These are phyloP conservation scores for Warburgia ugandensis DNA, from an alignment of 164 flowering plant species.

Conservation along the genomic window DNA sequence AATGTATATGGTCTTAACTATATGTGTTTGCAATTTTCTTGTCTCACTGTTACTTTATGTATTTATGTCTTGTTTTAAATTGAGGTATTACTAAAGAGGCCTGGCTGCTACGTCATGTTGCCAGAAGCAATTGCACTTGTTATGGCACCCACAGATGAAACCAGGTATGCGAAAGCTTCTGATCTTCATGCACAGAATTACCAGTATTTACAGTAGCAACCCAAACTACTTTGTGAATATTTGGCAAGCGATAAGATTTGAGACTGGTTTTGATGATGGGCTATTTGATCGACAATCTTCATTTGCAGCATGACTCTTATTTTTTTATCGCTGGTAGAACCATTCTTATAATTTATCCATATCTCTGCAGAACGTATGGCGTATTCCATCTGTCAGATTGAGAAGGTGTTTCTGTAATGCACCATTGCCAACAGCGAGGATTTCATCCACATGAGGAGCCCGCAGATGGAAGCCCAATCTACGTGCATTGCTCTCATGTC, in stretches of 20 bases:
- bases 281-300: neutral
- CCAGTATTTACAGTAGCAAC: no score
- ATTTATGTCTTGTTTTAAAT: no score
- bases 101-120: constrained; percentile 73
- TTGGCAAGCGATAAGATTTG: no score
- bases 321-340: neutral
- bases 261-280: neutral
- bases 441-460: constrained; percentile 99
- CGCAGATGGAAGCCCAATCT: constrained; percentile 71
- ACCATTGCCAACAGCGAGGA: constrained; percentile 82
- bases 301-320: neutral
- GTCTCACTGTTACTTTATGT: no score
- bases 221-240: no score
- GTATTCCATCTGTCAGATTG: constrained; percentile 97
- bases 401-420: constrained; percentile 66
- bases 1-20: no score
- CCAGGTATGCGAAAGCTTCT: constrained; percentile 29
- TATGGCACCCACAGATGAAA: constrained; percentile 86
- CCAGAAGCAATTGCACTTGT: constrained; percentile 96
- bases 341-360: neutral
- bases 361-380: constrained; percentile 76
- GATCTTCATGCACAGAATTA: neutral
- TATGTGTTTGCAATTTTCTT: no score
- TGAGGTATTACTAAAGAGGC: no score
- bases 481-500: constrained; percentile 94